Base-by-base conservation (phyloP, 148 eudicot genomes). In the Amaranthus hypochondriacus region DNA sequence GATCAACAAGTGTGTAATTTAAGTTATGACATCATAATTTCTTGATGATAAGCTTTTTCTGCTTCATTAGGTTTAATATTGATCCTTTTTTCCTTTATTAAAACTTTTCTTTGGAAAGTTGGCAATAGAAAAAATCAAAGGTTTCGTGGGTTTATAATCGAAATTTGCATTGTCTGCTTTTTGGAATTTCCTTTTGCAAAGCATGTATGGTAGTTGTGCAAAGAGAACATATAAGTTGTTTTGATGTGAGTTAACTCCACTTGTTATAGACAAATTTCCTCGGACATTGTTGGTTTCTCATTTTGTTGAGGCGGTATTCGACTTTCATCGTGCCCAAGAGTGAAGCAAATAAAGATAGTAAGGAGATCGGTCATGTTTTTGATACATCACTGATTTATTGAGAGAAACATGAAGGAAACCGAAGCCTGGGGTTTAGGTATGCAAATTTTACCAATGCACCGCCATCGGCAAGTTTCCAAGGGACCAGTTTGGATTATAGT, bases 401-500 rank as follows among this genome's bases (percentile, higher is more conserved):
- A 71, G 72, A 69, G 4, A 72, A 82, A 75, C 48, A 86, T 87
- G 97, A 87, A 89, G 82, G 73, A 81, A 72, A 69, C 85, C 71
- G 87, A 85, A 79, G 85, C 80, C 58, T 88, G 92, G 97, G 88
- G 86, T 66, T 50, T 86, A 72, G 81, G 95, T 85, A 78, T 92
- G 86, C 88, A 88, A 77, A 77, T 86, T 52, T 76, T 89, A 77
- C 86, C 89, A 7, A 82, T 75, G 72, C 79, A 88, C 77, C 92
- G 90, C 76, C 39, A 28, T 28, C 88, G 92, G 39, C 78, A 87
- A 60, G 86, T 72, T 63, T 73, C 88, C 14, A 92, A 83, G 87
- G 81, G 89, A 76, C 97, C 92, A 11, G 78, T 85, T 55, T 92
- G 97, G 97, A 92, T 92, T 59, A 84, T 89, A 48, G 78, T 89